Evolutionary conservation across 495 filamentous ascomycete species (phyloP).

Genomic region (Arthonia radiata): DNA sequence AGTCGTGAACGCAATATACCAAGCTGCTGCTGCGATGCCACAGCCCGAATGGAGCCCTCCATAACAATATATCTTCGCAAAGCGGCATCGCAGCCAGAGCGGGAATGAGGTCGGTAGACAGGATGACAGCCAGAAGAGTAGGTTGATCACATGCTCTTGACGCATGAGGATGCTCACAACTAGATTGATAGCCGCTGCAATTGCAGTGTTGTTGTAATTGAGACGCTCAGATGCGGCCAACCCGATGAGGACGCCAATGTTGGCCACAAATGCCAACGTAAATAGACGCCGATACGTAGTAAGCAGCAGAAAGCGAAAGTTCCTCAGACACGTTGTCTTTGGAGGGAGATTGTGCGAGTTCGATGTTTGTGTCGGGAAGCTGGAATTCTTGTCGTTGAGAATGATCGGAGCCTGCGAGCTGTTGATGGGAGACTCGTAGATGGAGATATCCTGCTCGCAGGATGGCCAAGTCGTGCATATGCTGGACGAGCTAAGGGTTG

Average conservation of each 20-base stretch:
- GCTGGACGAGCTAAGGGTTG: too few relatives aligned
- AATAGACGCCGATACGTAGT: conserved; percentile 11
- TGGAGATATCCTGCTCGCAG: not conserved
- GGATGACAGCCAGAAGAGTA: conserved; percentile 34
- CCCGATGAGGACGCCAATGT: conserved; percentile 24
- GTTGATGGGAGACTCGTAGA: not conserved
- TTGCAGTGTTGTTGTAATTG: conserved; percentile 16
- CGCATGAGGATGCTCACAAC: conserved; percentile 34
- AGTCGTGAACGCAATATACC: conserved; percentile 1
- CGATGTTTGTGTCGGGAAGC: too few relatives aligned
- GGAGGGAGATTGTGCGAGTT: not conserved
- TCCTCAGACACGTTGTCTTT: not conserved
- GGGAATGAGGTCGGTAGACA: conserved; percentile 35
- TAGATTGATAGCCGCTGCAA: conserved; percentile 27
- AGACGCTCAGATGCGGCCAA: conserved; percentile 10
- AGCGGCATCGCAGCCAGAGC: conserved; percentile 33
- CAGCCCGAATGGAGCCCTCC: too few relatives aligned
- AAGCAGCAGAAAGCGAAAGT: not conserved
- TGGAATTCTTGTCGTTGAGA: too few relatives aligned
- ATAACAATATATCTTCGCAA: too few relatives aligned
- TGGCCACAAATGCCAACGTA: conserved; percentile 13
- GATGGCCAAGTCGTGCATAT: not conserved
- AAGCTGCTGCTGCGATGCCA: too few relatives aligned
- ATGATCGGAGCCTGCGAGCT: too few relatives aligned
- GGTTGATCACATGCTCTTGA: conserved; percentile 53